Base-by-base conservation (phyloP, 2,329 filamentous ascomycete species). In the Trichoderma pleuroti region DNA sequence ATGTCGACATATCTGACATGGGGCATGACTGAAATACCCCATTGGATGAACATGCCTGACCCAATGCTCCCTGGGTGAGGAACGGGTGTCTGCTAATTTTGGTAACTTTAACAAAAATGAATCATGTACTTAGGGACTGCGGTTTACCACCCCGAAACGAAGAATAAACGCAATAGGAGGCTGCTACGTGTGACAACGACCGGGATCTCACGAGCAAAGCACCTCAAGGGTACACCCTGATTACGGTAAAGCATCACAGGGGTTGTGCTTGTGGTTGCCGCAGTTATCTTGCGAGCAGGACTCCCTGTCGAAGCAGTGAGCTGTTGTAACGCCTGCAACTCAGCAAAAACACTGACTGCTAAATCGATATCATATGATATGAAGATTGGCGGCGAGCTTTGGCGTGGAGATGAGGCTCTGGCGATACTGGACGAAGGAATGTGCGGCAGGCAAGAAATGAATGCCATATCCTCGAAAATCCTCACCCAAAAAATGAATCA, bases 1-100 rank as follows among this genome's bases (percentile, higher is more conserved):
- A 77, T 77, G 74, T 75, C 74, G 9, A 68, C 72, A 16, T 73
- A 74, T 49, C 61, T 77, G 32, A 76, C 75, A 16, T 76, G 75
- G 75, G 70, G 72, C 11, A 72, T 72, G 64, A 70, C 70, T 14
- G 74, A 75, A 16, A 62, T 75, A 9, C 71, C 74, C n/a, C 39
- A 39, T 18, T 71, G 70, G 70, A 57, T 68, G 12, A 60, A 65
- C n/a, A 4, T 72, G 1, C 16, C 64, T 26, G 66, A 64, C 18
- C 70, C 61, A 49, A 64, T 76, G 61, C 59, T 59, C 5, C 56
- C 56, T 14, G 66, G 66, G 28, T 59, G 65, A 68, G 26, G 11
- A 42, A 32, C 16, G 34, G 24, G 18, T 18, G 16, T 46, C 18
- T 12, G n/a, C 30, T 32, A 12, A 36, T 32, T n/a, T 4, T 26